Conservation (phyloP, 495 filamentous ascomycete genomes). For the Thozetella sp. region DNA sequence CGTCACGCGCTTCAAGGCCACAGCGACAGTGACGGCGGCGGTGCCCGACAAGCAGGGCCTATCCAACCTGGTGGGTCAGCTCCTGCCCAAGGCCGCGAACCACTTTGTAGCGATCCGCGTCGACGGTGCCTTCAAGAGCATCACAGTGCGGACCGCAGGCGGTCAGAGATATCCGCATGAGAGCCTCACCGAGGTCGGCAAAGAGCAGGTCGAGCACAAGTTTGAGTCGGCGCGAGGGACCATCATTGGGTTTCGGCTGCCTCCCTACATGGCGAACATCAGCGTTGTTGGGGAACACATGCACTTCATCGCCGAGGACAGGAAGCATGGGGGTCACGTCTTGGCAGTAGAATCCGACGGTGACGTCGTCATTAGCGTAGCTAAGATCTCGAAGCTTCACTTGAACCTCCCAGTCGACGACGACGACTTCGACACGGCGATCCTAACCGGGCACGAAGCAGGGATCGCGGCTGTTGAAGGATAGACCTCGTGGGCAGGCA, state of each 20-base stretch:
- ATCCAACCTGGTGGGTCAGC: constrained; percentile 25
- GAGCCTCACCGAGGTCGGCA: constrained; percentile 37
- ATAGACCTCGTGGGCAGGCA: constrained; percentile 2
- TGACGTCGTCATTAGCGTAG: constrained; percentile 30
- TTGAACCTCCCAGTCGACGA: constrained; percentile 39
- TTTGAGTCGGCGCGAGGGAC: constrained; percentile 36
- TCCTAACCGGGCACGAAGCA: constrained; percentile 33
- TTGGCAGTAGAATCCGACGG: constrained; percentile 41
- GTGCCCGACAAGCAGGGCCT: constrained; percentile 35
- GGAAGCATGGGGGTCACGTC: constrained; percentile 47
- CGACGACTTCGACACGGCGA: constrained; percentile 39
- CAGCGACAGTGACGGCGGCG: constrained; percentile 13
- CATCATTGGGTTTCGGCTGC: constrained; percentile 50
- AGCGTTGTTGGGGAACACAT: constrained; percentile 52
- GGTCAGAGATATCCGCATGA: constrained; percentile 33
- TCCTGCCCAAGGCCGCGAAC: constrained; percentile 37
- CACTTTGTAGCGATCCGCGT: constrained; percentile 39
- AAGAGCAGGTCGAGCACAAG: constrained; percentile 36
- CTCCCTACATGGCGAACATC: constrained; percentile 46
- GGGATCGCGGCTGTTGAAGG: constrained; percentile 33
- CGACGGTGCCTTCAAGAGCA: constrained; percentile 30
- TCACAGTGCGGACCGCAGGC: constrained; percentile 40
- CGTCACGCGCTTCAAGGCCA: constrained; percentile 37
- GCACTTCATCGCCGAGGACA: constrained; percentile 50
- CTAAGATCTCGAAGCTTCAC: constrained; percentile 30